Evolutionary conservation across 2,329 filamentous ascomycete species (phyloP), one percentile per base, ranked within the genome.

Genomic region (Colletotrichum sublineola): DNA sequence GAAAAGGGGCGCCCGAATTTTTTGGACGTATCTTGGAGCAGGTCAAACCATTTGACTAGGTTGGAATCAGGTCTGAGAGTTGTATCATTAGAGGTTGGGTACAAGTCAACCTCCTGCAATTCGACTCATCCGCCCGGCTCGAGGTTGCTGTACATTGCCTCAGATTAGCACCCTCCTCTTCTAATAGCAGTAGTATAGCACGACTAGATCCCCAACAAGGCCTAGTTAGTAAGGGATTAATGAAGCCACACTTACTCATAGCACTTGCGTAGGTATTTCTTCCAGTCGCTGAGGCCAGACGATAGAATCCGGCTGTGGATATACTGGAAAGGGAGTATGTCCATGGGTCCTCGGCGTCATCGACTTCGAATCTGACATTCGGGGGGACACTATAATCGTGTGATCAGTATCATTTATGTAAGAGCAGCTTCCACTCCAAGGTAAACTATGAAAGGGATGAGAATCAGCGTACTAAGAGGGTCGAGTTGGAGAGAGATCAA

Each of bases 81-180:
- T 36, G 81, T 80, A 12, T 74, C 77, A 73, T 86, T 84, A 48
- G 85, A 85, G n/a, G 33, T 42, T 4, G 68, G 44, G 0, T 61
- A 48, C 0, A 70, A 56, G 29, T 66, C 56, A 1, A 64, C 29
- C 38, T 73, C 71, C n/a, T 73, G 71, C 14, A 82, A 62, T 71
- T 87, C 84, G 12, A 84, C 76, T 75, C 77, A 84, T 33, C 83
- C 84, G 31, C 83, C 85, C 0, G 84, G 83, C 31, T 77, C 78
- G 5, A 82, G 76, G 68, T 80, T 83, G 72, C 70, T 69, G 18
- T 5, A 9, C 11, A 33, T 53, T 29, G 36, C 36, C 9, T 40
- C 31, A 1, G 0, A 20, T 61, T 36, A 29, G 24, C 8, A 18
- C 14, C 46, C 46, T 42, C 2, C 20, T 7, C 18, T 33, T 15